Evolutionary conservation across 768 basidiomycete genomes (phyloP), one percentile per base, ranked within the genome.

Genomic region (Russula griseocarnosa): DNA sequence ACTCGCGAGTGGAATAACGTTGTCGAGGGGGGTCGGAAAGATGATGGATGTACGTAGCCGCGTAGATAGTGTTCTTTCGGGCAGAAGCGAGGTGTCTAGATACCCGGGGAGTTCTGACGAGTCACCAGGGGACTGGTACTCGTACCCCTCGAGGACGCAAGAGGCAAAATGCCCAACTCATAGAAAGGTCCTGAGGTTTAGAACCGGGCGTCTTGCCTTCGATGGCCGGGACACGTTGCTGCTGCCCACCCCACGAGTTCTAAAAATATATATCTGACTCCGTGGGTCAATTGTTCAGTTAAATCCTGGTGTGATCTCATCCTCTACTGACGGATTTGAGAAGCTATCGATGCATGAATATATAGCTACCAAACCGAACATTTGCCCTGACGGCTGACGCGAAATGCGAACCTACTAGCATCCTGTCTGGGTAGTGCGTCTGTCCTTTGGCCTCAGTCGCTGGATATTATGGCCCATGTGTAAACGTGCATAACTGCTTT

Each of bases 51-150:
- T 36, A 2, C 36, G 32, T 16, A 42, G n/a, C n/a, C n/a, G n/a
- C n/a, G n/a, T n/a, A n/a, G 18, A 38, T 42, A 44, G 34, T n/a
- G 11, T 28, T 1, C 11, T 16, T 54, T 26, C 34, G 62, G 62
- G 9, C n/a, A 18, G 52, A 44, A 40, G 62, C 57, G 57, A 63
- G 34, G 62, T 14, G 44, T 58, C 44, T 16, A 63, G 62, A 59
- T 32, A 18, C 8, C 62, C 52, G 62, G 62, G 57, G 62, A 63
- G 57, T 63, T 63, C 52, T 63, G 62, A 59, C 57, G 62, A 53
- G 44, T 53, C 20, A 34, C 57, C 30, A 36, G 62, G 22, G 62
- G 62, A 63, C 62, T 58, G 57, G 55, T 50, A 54, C 62, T 58
- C 57, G 62, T 63, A 63, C 62, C 18, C 62, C 62, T 63, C 20